phyloP scores from a whole-genome alignment of 1,284 basidiomycete genomes.

The Boletus holoroseus region DNA sequence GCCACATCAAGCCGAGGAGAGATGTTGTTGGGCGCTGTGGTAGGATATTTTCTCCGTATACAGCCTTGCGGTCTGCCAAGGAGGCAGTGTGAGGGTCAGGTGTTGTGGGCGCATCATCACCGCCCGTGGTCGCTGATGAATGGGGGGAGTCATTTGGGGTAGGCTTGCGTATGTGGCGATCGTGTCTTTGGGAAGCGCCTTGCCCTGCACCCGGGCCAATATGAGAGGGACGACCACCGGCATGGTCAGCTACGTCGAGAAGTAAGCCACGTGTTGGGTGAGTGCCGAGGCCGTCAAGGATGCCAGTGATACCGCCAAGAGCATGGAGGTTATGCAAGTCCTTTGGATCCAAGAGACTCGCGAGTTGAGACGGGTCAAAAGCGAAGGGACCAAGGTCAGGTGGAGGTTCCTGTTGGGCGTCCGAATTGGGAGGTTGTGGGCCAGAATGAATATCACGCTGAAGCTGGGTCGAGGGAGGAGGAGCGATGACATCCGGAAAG shows the following conservation, averaged over 20 bases:
- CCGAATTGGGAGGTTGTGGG: conserved; percentile 22
- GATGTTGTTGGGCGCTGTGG: conserved; percentile 77
- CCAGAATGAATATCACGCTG: conserved; percentile 2
- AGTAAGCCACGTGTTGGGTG: conserved; percentile 53
- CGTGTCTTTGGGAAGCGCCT: conserved; percentile 40
- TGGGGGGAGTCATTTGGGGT: conserved; percentile 35
- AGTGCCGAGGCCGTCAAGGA: conserved; percentile 76
- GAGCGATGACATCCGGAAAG: conserved; percentile 2
- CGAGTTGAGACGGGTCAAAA: conserved; percentile 73
- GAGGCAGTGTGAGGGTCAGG: conserved; percentile 45
- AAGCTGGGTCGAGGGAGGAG: conserved; percentile 1
- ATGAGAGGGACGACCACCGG: conserved; percentile 5
- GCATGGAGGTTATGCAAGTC: conserved; percentile 59
- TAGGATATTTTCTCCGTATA: conserved; percentile 83
- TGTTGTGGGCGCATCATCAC: conserved; percentile 19
- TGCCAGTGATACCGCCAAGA: conserved; percentile 69
- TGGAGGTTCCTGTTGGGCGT: conserved; percentile 51
- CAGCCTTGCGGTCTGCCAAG: conserved; percentile 59
- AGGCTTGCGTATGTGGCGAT: conserved; percentile 20
- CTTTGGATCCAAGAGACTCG: conserved; percentile 88
- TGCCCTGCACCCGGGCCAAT: conserved; percentile 34
- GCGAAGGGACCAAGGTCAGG: conserved; percentile 67
- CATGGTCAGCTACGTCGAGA: not conserved
- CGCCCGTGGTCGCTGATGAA: conserved; percentile 32
- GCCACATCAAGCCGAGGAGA: conserved; percentile 85